Conservation (phyloP, 2,329 filamentous ascomycete species). For the Penicillium sp. region DNA sequence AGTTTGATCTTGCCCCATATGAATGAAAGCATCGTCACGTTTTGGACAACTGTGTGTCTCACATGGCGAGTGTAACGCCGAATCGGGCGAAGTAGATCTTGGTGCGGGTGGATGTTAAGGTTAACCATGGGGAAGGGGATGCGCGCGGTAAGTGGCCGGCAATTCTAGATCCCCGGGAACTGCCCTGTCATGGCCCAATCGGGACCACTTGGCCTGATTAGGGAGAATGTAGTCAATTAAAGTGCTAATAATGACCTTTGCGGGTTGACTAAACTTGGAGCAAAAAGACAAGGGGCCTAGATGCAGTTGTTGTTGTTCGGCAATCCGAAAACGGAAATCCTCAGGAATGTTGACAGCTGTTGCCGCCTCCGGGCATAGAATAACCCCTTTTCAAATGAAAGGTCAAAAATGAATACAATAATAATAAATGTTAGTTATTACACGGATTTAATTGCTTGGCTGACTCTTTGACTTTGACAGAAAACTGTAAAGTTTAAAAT, state of each 20-base stretch:
- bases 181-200: slow-evolving; percentile 4
- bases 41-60: not conserved
- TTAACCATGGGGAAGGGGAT: slow-evolving; percentile 7
- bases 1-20: slow-evolving; percentile 1
- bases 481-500: not conserved
- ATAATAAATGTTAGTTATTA: not conserved
- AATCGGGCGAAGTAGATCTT: slow-evolving; percentile 8
- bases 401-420: not conserved
- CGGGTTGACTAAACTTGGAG: not conserved
- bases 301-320: slow-evolving; percentile 7
- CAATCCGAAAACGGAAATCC: slow-evolving; percentile 23
- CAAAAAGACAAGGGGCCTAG: slow-evolving; percentile 7
- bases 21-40: slow-evolving; percentile 19
- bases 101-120: slow-evolving; percentile 2
- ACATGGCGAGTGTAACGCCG: slow-evolving; percentile 23
- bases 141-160: slow-evolving; percentile 13
- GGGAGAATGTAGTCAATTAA: slow-evolving; percentile 8
- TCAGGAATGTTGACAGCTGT: slow-evolving; percentile 7
- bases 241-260: slow-evolving; percentile 6
- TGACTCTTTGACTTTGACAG: not conserved
- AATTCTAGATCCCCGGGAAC: slow-evolving; percentile 11
- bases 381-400: not conserved
- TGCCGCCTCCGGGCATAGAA: slow-evolving; percentile 11
- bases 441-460: not conserved
- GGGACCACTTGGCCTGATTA: not conserved